Conservation (phyloP, 2,329 filamentous ascomycete genomes). For the Rosellinia necatrix region DNA sequence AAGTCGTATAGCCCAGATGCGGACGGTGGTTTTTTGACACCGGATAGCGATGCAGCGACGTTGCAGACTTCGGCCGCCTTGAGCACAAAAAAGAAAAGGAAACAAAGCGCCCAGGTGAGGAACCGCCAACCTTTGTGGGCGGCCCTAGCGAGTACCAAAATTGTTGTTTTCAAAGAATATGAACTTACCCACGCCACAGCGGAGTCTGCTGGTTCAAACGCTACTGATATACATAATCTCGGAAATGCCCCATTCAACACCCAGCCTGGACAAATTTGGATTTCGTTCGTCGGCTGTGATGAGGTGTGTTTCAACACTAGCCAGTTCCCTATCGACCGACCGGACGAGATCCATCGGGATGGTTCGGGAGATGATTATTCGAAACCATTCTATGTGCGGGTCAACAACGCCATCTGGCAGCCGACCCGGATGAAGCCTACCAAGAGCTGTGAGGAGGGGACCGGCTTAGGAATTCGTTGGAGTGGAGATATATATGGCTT, state of each 20-base stretch:
- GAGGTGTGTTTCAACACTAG: constrained; percentile 78
- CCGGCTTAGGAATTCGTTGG: constrained; percentile 60
- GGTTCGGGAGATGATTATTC: constrained; percentile 63
- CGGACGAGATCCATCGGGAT: constrained; percentile 44
- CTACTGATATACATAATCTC: constrained; percentile 76
- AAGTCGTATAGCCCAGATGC: constrained; percentile 51
- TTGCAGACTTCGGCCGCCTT: constrained; percentile 60
- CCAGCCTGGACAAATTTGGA: constrained; percentile 76
- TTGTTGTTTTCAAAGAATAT: constrained; percentile 91
- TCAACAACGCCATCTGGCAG: constrained; percentile 81
- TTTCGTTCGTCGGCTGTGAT: constrained; percentile 77
- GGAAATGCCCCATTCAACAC: constrained; percentile 75
- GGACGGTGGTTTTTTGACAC: constrained; percentile 55
- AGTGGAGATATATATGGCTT: constrained; percentile 72
- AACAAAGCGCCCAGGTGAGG: constrained; percentile 88
- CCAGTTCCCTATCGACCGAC: constrained; percentile 57
- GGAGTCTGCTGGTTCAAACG: constrained; percentile 74
- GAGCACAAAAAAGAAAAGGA: constrained; percentile 80
- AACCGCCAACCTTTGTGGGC: constrained; percentile 94
- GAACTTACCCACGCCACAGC: constrained; percentile 78
- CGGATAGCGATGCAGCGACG: constrained; percentile 57
- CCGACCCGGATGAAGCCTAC: constrained; percentile 71
- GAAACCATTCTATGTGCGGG: constrained; percentile 78
- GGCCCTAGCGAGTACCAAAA: constrained; percentile 92
- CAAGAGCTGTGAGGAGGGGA: constrained; percentile 44